Base-by-base conservation (phyloP, 2,329 filamentous ascomycete genomes). In the Hawksworthiomyces lignivorus region DNA sequence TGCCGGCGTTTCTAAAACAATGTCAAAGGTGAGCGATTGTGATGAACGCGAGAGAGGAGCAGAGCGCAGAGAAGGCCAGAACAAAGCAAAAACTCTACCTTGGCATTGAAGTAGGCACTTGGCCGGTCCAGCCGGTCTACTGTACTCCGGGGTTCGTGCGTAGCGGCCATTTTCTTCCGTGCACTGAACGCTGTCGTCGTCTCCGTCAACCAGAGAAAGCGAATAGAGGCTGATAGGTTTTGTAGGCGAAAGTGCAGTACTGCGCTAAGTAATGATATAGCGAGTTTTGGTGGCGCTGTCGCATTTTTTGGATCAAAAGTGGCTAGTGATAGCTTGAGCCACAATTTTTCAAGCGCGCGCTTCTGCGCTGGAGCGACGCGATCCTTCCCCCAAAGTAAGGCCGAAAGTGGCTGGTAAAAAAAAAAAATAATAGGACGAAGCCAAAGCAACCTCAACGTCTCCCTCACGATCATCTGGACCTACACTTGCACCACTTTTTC, bases 61-160 rank as follows among this genome's bases (percentile, higher is more conserved):
- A 24, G 7, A 24, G 14, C 22, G 24, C 12, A 17, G 14, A 38
- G 2, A 24, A 19, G 15, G 20, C 19, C 12, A 4, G 2, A 18
- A 20, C 7, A 15, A 4, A 7, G n/a, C 8, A 43, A 29, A 21
- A 49, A 58, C 70, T 60, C 68, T n/a, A 94, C 90, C 68, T 85
- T 85, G 66, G 75, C 82, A 49, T 80, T 75, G 57, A 89, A 95
- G 68, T 98, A 98, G 55, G 90, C 89, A 61, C 90, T 97, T 15
- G 92, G 90, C 64, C 82, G 84, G 65, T 98, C 92, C 49, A 98
- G 78, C 47, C 92, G 77, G 38, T 97, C 90, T 49, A 97, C 85
- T 7, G 92, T 97, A 61, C 73, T 80, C 57, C 77, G 68, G 48
- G 65, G 10, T 15, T 44, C 36, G 9, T 33, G 27, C 28, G 42